These are phyloP conservation scores for Millerozyma miso DNA, from an alignment of 805 yeast species.

Conservation along the genomic window DNA sequence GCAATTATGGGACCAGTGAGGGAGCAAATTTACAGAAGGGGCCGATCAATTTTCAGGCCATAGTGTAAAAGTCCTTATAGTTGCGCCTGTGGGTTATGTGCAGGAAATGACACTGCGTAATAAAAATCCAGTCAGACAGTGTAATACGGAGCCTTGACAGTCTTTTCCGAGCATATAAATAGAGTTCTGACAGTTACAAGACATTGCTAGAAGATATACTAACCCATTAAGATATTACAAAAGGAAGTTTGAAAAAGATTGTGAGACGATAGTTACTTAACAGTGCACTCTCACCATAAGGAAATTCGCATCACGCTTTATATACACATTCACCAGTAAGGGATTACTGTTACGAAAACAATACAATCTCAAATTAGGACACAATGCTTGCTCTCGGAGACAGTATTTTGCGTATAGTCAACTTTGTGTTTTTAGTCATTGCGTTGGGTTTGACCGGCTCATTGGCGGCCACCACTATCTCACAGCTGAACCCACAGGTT, in stretches of 20 bases:
- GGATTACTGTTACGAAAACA: not conserved
- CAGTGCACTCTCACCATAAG: not conserved
- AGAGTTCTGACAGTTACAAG: not conserved
- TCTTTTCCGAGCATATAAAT: not conserved
- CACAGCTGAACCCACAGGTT: conserved; percentile 68
- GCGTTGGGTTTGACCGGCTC: conserved; percentile 86
- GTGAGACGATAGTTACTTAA: not conserved
- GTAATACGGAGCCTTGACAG: not conserved
- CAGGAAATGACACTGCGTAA: not conserved
- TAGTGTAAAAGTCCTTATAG: not conserved
- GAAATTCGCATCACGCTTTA: not conserved
- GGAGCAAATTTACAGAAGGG: not conserved
- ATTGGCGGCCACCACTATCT: conserved; percentile 60
- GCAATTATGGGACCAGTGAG: not conserved
- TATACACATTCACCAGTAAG: not conserved
- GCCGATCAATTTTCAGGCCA: not conserved
- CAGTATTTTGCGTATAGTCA: conserved; percentile 64
- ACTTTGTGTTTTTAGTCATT: conserved; percentile 73
- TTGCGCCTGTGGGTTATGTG: not conserved
- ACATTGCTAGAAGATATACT: not conserved
- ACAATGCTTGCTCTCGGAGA: conserved; percentile 68
- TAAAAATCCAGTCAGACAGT: not conserved
- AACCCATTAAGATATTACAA: not conserved
- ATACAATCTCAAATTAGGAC: not conserved
- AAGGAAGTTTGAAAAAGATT: not conserved